Conservation (phyloP, 1,284 basidiomycete species). For the Cryptococcus hybrid region DNA sequence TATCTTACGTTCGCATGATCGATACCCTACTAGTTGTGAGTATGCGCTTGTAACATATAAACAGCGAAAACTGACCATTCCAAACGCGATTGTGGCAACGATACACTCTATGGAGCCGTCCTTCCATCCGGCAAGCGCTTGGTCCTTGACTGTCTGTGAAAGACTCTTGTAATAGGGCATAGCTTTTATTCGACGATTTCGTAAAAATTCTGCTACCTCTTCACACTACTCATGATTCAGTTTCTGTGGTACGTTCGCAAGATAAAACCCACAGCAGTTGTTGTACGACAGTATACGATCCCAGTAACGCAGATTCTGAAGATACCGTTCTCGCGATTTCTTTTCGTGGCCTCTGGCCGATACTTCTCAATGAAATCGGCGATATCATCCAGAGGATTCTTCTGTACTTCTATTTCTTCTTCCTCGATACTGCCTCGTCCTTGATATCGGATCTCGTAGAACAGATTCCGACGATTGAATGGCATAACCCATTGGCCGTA, state of each 20-base stretch:
- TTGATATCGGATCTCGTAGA: slow-evolving; percentile 59
- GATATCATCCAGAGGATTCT: slow-evolving; percentile 55
- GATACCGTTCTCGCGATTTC: slow-evolving; percentile 25
- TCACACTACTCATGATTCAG: too few relatives aligned
- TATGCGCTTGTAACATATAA: background rate
- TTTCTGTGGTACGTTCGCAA: background rate
- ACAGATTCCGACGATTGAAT: slow-evolving; percentile 76
- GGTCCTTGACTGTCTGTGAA: slow-evolving; percentile 54
- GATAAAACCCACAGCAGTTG: slow-evolving; percentile 13
- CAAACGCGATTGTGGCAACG: slow-evolving; percentile 73
- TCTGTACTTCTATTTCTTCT: slow-evolving; percentile 1
- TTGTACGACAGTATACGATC: slow-evolving; percentile 70
- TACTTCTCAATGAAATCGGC: slow-evolving; percentile 59
- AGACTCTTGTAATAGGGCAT: slow-evolving; percentile 72
- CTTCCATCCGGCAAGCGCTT: slow-evolving; percentile 61
- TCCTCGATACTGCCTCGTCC: slow-evolving; percentile 10
- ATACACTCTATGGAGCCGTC: slow-evolving; percentile 48
- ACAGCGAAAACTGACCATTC: slow-evolving; percentile 55
- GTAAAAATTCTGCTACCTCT: slow-evolving; percentile 62
- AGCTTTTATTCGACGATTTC: slow-evolving; percentile 64
- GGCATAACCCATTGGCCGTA: slow-evolving; percentile 68
- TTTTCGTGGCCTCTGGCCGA: slow-evolving; percentile 17
- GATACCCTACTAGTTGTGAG: slow-evolving; percentile 57
- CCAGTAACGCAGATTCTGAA: slow-evolving; percentile 61
- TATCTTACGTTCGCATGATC: slow-evolving; percentile 78